Evolutionary conservation across 78 protist genomes (phyloP).

Genomic region (Dictyostelium discoideum): DNA sequence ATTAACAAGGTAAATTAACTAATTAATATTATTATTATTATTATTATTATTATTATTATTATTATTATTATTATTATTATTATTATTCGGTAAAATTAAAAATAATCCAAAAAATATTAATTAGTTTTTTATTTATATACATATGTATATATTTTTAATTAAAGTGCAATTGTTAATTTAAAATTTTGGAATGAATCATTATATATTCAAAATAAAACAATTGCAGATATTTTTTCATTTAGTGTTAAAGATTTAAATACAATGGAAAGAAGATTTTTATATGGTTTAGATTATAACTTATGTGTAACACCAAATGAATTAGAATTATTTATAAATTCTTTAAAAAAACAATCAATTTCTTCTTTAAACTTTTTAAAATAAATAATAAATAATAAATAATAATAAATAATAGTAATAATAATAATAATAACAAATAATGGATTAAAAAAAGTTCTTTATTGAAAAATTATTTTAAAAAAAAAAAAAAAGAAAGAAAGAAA

Average conservation of each 20-base stretch:
- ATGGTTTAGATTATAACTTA: conserved; percentile 64
- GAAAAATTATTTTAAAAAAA: background rate
- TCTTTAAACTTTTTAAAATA: background rate
- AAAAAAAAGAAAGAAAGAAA: background rate
- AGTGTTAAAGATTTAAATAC: conserved; percentile 70
- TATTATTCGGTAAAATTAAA: too few species aligned
- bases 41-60: background rate
- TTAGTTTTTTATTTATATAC: too few species aligned
- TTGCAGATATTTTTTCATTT: conserved; percentile 74
- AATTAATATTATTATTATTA: background rate
- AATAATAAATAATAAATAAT: background rate
- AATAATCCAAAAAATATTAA: too few species aligned
- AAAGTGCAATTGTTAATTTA: conserved; percentile 53
- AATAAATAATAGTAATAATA: background rate
- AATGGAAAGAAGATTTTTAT: conserved; percentile 78
- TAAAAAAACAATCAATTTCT: conserved; percentile 20
- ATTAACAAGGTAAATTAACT: conserved; percentile 50
- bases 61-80: background rate
- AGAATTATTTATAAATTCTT: conserved; percentile 8
- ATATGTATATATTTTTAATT: too few species aligned
- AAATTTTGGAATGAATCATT: conserved; percentile 71
- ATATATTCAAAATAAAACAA: conserved; percentile 78
- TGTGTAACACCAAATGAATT: conserved; percentile 63
- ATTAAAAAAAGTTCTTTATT: background rate
- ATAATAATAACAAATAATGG: background rate